phyloP scores from a whole-genome alignment of 2,329 filamentous ascomycete species.

The Talaromyces sp. region DNA sequence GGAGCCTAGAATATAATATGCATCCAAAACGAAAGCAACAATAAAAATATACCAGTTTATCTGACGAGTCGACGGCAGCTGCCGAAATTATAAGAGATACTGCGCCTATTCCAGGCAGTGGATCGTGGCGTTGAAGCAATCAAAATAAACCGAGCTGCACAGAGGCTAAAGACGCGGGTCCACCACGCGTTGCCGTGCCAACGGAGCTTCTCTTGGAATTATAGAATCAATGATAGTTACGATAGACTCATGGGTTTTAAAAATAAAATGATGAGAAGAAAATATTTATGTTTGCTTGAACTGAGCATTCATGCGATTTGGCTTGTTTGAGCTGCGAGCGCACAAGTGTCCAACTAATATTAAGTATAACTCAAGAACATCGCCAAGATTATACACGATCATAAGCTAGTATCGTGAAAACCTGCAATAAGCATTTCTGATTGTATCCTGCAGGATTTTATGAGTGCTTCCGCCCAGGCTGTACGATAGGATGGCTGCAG shows the following conservation, averaged over 20 bases:
- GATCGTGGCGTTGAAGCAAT: background rate
- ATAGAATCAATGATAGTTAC: too few species aligned
- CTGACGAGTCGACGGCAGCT: background rate
- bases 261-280: background rate
- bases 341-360: background rate
- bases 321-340: background rate
- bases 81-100: background rate
- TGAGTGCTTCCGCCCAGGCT: background rate
- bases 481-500: background rate
- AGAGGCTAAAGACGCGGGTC: background rate
- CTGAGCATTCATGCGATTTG: background rate
- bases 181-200: conserved; percentile 20
- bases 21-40: background rate
- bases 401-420: background rate
- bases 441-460: background rate
- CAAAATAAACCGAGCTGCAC: background rate
- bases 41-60: background rate
- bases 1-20: background rate
- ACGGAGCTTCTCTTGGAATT: conserved; percentile 2
- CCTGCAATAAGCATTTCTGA: background rate
- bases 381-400: background rate
- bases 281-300: too few species aligned
- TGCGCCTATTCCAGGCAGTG: background rate
- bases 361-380: background rate
- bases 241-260: background rate